A percentile compares a stretch with the other conserved stretches of the same genome.
phyloP scores from a whole-genome alignment of 2,329 filamentous ascomycete genomes.

The Colletotrichum magnum region DNA sequence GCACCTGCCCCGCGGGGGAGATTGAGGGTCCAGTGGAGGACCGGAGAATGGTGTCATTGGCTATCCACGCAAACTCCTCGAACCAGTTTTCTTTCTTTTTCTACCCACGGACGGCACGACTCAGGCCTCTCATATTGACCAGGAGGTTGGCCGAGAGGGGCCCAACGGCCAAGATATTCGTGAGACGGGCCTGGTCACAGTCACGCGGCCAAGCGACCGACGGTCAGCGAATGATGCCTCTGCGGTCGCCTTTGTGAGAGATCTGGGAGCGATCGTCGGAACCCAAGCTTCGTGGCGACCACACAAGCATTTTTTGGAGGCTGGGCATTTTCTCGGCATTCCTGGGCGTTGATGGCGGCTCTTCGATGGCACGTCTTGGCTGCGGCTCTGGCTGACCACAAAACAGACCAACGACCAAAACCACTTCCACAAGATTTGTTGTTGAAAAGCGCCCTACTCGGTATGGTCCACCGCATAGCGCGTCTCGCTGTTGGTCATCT shows the following conservation, averaged over 20 bases:
- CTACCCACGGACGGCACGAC: constrained; percentile 6
- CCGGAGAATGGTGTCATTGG: constrained; percentile 1
- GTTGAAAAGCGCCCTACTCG: no score
- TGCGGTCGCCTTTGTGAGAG: background rate
- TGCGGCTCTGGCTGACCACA: constrained; percentile 9
- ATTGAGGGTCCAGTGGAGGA: constrained; percentile 12
- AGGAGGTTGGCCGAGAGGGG: constrained; percentile 7
- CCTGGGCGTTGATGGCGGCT: constrained; percentile 21
- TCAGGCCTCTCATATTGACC: constrained; percentile 13
- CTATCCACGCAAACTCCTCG: background rate
- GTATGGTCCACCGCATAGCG: no score
- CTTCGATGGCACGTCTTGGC: constrained; percentile 12
- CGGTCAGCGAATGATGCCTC: no score
- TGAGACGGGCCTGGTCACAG: constrained; percentile 1
- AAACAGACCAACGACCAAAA: background rate
- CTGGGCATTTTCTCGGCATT: constrained; percentile 33
- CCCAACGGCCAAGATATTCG: background rate
- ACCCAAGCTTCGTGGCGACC: no score
- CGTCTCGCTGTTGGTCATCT: no score
- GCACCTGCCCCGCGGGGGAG: constrained; percentile 7
- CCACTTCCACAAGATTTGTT: no score
- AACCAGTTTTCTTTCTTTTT: background rate
- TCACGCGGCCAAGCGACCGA: no score
- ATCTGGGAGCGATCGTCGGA: background rate
- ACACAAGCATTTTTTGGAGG: constrained; percentile 30